Conservation (phyloP, 2,329 filamentous ascomycete genomes). For the Dendrostoma leiphaemia region DNA sequence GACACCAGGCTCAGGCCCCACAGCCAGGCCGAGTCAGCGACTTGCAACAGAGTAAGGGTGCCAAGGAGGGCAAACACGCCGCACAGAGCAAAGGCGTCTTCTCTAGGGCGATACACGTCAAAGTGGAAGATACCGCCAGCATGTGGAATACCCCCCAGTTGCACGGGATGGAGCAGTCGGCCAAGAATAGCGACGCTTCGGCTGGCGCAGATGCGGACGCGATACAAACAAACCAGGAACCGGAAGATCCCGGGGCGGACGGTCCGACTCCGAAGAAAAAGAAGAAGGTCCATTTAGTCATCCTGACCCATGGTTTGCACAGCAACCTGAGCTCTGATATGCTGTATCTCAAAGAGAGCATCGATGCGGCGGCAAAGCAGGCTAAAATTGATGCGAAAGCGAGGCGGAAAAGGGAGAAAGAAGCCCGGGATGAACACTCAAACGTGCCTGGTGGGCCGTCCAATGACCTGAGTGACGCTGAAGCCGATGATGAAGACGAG, state of each 20-base stretch:
- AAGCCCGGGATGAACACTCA: conserved; percentile 22
- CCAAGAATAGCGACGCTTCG: conserved; percentile 7
- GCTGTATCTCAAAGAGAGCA: conserved; percentile 96
- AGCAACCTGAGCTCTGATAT: conserved; percentile 96
- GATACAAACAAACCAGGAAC: conserved; percentile 10
- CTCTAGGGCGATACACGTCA: conserved; percentile 74
- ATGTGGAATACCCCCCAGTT: conserved; percentile 91
- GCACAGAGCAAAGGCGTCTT: conserved; percentile 75
- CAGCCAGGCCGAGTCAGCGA: conserved; percentile 74
- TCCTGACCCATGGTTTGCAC: conserved; percentile 91
- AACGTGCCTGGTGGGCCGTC: conserved; percentile 2
- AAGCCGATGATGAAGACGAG: conserved; percentile 27
- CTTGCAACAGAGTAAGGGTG: conserved; percentile 62
- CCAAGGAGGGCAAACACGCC: conserved; percentile 57
- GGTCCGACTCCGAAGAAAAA: conserved; percentile 43
- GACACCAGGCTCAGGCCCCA: conserved; percentile 45
- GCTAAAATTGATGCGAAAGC: conserved; percentile 67
- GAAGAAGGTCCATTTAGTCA: conserved; percentile 84
- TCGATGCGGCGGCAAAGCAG: conserved; percentile 77
- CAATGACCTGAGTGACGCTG: conserved; percentile 17
- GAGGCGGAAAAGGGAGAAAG: conserved; percentile 52
- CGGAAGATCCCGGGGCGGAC: conserved; percentile 17
- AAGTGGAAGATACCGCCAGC: conserved; percentile 82
- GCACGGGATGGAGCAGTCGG: conserved; percentile 57
- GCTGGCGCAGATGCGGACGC: conserved; percentile 20